Percentiles rank a stretch among this genome's conserved stretches.
phyloP scores from a whole-genome alignment of 2,329 filamentous ascomycete species.

The Aspergillus tamarii region DNA sequence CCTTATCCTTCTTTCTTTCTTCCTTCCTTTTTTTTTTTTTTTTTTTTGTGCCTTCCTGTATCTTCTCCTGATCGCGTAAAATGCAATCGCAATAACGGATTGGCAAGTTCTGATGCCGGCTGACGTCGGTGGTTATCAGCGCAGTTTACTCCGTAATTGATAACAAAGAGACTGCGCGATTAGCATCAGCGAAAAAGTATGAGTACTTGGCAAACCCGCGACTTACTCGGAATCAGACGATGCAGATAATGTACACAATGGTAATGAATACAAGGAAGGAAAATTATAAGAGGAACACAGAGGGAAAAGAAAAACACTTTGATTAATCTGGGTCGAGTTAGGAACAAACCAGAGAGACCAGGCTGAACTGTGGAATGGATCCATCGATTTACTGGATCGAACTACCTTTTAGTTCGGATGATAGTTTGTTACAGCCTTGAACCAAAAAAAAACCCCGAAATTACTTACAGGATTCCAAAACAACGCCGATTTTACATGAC shows the following conservation, averaged over 20 bases:
- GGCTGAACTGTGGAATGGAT: conserved; percentile 1
- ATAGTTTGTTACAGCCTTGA: conserved; percentile 1
- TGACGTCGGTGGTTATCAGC: not conserved
- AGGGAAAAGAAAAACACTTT: conserved; percentile 3
- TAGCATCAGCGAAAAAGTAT: not conserved
- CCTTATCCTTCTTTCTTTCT: not conserved
- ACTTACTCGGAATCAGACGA: not conserved
- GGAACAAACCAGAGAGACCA: conserved; percentile 2
- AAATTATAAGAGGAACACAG: conserved; percentile 4
- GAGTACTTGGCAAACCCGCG: not conserved
- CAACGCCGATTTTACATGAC: not conserved
- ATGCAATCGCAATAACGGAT: not conserved
- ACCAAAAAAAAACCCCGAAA: not conserved
- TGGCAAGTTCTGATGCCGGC: not conserved
- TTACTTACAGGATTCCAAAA: not conserved
- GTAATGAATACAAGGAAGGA: conserved; percentile 5
- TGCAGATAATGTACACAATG: not conserved
- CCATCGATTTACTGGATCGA: not conserved
- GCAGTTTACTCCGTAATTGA: not conserved
- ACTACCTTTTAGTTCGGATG: conserved; percentile 3
- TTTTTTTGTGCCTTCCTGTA: not conserved
- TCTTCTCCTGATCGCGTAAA: not conserved
- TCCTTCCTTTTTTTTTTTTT: not conserved
- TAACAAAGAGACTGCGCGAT: not conserved
- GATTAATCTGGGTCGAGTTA: not conserved